Conservation (phyloP, 2,329 filamentous ascomycete species). For the Achaetomium macrosporum region DNA sequence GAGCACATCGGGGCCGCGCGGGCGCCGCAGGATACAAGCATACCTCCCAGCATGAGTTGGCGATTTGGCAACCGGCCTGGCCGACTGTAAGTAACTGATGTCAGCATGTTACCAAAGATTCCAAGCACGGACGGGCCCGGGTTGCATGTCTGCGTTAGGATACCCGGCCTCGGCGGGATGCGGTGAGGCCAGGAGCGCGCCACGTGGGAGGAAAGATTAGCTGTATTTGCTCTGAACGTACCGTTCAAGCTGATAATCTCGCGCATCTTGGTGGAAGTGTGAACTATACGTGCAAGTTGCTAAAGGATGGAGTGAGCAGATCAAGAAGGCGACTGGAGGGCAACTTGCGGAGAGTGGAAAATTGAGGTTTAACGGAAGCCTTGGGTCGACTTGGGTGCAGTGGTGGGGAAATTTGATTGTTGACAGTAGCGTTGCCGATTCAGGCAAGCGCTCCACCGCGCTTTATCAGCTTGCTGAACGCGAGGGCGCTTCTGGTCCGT, state of each 20-base stretch:
- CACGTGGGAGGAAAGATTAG: conserved; percentile 1
- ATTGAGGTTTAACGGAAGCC: conserved; percentile 25
- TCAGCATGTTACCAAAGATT: conserved; percentile 15
- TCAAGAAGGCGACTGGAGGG: conserved; percentile 15
- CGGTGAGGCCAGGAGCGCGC: conserved; percentile 11
- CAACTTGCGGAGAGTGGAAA: conserved; percentile 25
- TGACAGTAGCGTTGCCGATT: conserved; percentile 22
- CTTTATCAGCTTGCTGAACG: conserved; percentile 17
- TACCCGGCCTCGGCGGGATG: conserved; percentile 13
- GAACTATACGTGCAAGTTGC: conserved; percentile 14
- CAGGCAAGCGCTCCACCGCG: conserved; percentile 21
- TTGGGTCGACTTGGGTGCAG: conserved; percentile 18
- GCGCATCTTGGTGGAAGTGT: conserved; percentile 23
- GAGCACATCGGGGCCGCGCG: conserved; percentile 1
- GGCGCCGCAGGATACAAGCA: conserved; percentile 37
- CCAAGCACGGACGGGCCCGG: background rate
- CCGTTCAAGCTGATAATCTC: conserved; percentile 29
- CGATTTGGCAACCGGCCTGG: conserved; percentile 99
- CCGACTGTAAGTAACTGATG: conserved; percentile 61
- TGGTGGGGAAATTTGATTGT: conserved; percentile 29
- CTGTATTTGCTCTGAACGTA: conserved; percentile 17
- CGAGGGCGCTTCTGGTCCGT: conserved; percentile 4
- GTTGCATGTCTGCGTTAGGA: conserved; percentile 1
- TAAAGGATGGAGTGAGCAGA: conserved; percentile 16
- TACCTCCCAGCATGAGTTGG: conserved; percentile 99